phyloP scores from a whole-genome alignment of 371 early-diverging fungal species.

The Dipsacomyces acuminosporus region DNA sequence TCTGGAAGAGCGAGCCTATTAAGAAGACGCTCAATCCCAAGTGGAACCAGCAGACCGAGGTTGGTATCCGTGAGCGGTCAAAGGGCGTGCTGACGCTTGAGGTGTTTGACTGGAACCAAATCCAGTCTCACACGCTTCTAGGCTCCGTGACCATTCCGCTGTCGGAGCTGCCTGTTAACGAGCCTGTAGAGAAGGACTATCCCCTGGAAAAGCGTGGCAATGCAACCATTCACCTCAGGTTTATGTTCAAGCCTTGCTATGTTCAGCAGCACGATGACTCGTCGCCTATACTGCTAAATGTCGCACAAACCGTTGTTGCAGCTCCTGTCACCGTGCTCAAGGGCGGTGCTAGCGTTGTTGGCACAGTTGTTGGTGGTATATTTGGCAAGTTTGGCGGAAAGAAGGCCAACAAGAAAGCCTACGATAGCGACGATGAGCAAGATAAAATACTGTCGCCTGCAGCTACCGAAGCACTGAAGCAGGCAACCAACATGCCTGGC shows the following conservation, averaged over 20 bases:
- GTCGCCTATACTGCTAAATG: constrained; percentile 46
- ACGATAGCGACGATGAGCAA: constrained; percentile 1
- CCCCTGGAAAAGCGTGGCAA: constrained; percentile 45
- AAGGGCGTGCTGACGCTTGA: constrained; percentile 61
- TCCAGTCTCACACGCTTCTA: constrained; percentile 53
- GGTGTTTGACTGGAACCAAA: constrained; percentile 79
- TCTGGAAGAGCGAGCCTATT: constrained; percentile 67
- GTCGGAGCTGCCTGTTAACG: constrained; percentile 49
- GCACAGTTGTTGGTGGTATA: constrained; percentile 50
- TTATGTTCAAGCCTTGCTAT: constrained; percentile 44
- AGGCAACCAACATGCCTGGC: constrained; percentile 34
- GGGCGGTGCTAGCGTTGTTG: constrained; percentile 52
- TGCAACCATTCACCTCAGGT: constrained; percentile 45
- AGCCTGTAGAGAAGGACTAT: constrained; percentile 46
- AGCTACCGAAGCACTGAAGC: constrained; percentile 22
- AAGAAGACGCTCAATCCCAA: constrained; percentile 81
- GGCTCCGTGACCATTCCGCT: constrained; percentile 50
- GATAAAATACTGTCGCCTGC: constrained; percentile 23
- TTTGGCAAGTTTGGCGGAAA: constrained; percentile 48
- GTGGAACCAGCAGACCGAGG: constrained; percentile 71
- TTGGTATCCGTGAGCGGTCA: constrained; percentile 58
- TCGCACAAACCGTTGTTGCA: constrained; percentile 50
- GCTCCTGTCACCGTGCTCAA: constrained; percentile 53
- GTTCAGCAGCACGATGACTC: constrained; percentile 47
- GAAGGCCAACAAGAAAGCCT: constrained; percentile 15